A percentile compares a stretch with the other conserved stretches of the same genome.
These are phyloP conservation scores for Urtica urens DNA, from an alignment of 306 rosid genomes.

Conservation along the genomic window DNA sequence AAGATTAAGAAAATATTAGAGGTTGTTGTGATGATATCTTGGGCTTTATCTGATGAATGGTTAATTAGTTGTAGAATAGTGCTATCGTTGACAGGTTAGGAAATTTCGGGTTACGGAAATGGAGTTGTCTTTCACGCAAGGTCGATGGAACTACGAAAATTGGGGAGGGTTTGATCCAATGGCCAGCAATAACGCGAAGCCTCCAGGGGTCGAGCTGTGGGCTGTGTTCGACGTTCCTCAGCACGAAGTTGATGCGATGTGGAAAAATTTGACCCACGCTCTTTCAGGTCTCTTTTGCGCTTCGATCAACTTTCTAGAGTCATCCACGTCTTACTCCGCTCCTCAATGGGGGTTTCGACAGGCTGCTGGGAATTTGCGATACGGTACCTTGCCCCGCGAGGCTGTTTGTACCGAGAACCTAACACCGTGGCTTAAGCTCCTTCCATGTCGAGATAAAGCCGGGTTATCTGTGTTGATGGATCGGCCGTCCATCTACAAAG, in stretches of 20 bases:
- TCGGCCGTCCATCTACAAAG: conserved; percentile 80
- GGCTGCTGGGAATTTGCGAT: conserved; percentile 56
- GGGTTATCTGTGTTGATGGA: conserved; percentile 79
- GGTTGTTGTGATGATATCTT: no score
- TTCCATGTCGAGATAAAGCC: conserved; percentile 90
- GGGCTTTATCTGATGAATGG: background rate
- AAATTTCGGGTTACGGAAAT: conserved; percentile 63
- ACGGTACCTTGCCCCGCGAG: conserved; percentile 90
- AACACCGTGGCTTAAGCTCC: conserved; percentile 95
- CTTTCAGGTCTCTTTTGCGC: conserved; percentile 92
- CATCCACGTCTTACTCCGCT: conserved; percentile 63
- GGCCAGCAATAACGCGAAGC: conserved; percentile 78
- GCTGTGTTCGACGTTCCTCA: conserved; percentile 74
- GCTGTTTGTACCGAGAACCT: conserved; percentile 97
- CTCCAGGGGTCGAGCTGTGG: conserved; percentile 97
- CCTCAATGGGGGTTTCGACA: conserved; percentile 60
- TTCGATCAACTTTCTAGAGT: conserved; percentile 92
- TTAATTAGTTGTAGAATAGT: conserved; percentile 13
- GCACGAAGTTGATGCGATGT: conserved; percentile 55
- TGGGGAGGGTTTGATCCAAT: conserved; percentile 96
- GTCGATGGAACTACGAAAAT: conserved; percentile 84
- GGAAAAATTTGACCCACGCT: conserved; percentile 91
- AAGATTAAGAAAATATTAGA: no score
- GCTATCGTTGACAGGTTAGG: conserved; percentile 57
- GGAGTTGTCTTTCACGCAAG: conserved; percentile 97